Evolutionary conservation across 306 rosid genomes (phyloP).

Genomic region (Fragaria nilgerrensis): DNA sequence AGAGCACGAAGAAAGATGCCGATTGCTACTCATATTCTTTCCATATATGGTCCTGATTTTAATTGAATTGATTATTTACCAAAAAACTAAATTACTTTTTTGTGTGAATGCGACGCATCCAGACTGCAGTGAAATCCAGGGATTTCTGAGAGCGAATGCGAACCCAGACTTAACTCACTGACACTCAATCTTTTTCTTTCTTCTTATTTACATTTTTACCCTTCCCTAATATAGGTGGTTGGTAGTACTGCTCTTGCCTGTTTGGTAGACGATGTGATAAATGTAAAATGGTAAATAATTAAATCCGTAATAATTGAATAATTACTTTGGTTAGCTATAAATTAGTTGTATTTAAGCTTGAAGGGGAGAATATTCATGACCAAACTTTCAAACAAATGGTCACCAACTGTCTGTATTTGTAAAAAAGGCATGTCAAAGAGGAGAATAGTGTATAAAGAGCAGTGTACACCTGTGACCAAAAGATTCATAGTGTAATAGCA

Average conservation of each 20-base stretch:
- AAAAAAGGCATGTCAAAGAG: background rate
- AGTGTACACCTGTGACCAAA: too few species aligned
- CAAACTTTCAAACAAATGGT: background rate
- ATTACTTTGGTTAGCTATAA: too few species aligned
- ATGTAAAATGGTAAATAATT: background rate
- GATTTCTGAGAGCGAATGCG: background rate
- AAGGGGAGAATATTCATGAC: background rate
- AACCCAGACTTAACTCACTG: background rate
- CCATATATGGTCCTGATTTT: background rate
- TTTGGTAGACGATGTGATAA: background rate
- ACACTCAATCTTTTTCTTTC: background rate
- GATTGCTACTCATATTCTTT: background rate
- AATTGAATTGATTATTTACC: background rate
- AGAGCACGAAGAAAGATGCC: constrained; percentile 22
- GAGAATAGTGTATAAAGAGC: background rate
- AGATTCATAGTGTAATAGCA: background rate
- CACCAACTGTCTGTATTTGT: background rate
- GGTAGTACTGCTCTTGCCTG: background rate
- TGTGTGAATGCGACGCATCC: background rate
- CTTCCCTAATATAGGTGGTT: background rate
- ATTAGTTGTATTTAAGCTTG: background rate
- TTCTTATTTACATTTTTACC: background rate
- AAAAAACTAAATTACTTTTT: background rate
- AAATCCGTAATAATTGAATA: background rate
- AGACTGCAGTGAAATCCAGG: background rate